A percentile compares a stretch with the other conserved stretches of the same genome.
Evolutionary conservation across 352 stramenopile species (phyloP).

Genomic region (Globisporangium splendens): DNA sequence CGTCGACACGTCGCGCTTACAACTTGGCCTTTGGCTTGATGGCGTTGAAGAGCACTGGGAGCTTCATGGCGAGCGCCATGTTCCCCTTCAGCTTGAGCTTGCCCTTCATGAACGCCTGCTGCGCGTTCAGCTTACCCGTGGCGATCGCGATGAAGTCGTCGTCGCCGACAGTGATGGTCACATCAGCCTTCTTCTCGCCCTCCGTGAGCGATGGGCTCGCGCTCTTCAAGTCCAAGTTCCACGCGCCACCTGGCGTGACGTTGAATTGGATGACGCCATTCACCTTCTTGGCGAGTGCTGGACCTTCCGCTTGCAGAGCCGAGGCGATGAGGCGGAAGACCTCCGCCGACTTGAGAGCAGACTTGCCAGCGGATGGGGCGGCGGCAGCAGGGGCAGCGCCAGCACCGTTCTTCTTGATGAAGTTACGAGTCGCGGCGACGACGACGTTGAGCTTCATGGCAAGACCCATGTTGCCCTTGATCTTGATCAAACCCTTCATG

Average conservation of each 20-base stretch:
- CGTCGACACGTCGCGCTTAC: constrained; percentile 22
- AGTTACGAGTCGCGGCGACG: constrained; percentile 75
- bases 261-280: constrained; percentile 81
- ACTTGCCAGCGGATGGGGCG: constrained; percentile 16
- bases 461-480: constrained; percentile 94
- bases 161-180: constrained; percentile 72
- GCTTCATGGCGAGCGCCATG: constrained; percentile 94
- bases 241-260: constrained; percentile 67
- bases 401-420: constrained; percentile 64
- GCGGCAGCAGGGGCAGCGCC: constrained; percentile 19
- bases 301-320: constrained; percentile 52
- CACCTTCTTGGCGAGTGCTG: constrained; percentile 66
- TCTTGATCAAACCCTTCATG: constrained; percentile 93
- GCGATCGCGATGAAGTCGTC: constrained; percentile 81
- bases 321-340: constrained; percentile 70
- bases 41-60: constrained; percentile 90
- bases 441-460: constrained; percentile 94
- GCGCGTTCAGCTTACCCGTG: constrained; percentile 87
- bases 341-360: constrained; percentile 53
- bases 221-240: constrained; percentile 81
- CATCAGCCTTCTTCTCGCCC: constrained; percentile 68
- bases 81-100: constrained; percentile 96
- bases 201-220: constrained; percentile 45
- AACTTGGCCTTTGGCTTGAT: constrained; percentile 82
- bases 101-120: constrained; percentile 94